Base-by-base conservation (phyloP, 768 basidiomycete species). In the Fibroporia radiculosa region DNA sequence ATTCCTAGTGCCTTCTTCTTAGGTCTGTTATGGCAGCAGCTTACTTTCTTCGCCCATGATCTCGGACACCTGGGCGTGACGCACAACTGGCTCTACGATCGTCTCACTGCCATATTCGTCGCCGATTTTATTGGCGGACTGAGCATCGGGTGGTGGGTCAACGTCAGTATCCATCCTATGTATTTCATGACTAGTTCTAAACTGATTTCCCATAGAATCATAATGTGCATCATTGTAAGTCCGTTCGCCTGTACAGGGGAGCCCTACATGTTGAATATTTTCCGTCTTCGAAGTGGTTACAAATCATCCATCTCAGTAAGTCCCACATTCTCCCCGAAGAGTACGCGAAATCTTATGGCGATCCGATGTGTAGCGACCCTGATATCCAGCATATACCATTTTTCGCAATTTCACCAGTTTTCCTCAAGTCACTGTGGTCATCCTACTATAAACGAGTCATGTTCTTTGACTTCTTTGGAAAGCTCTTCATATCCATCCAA, bases 101-200 rank as follows among this genome's bases (percentile, higher is more conserved):
- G 93, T 25, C 56, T 91, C 28, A 65, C 93, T 27, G 84, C 80
- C 11, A 93, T 84, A 29, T 59, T 82, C 25, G 68, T 97, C 35
- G 88, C 95, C 0, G 78, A 92, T 61, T 90, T 83, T 56, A 69
- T 93, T 37, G 96, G 96, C 20, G 96, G 96, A 4, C 69, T 99
- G 42, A 96, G 93, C 60, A 74, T 96, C 19, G 90, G 93, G 31
- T 99, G 96, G 96, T 99, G 95, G 95, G 88, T 91, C 31, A 77
- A 93, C 62, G 93, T 93, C 55, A 68, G 92, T 80, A n/a, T 4
- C 14, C 26, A 20, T n/a, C 24, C 10, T 40, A 28, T 10, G 33
- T 46, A n/a, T 47, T 41, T 2, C 41, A 29, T 47, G 16, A 18
- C 16, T 45, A 27, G 46, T 42, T 27, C 20, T 32, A 24, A 29